phyloP scores from a whole-genome alignment of 1,284 basidiomycete species.

The Microbotryum violaceum region DNA sequence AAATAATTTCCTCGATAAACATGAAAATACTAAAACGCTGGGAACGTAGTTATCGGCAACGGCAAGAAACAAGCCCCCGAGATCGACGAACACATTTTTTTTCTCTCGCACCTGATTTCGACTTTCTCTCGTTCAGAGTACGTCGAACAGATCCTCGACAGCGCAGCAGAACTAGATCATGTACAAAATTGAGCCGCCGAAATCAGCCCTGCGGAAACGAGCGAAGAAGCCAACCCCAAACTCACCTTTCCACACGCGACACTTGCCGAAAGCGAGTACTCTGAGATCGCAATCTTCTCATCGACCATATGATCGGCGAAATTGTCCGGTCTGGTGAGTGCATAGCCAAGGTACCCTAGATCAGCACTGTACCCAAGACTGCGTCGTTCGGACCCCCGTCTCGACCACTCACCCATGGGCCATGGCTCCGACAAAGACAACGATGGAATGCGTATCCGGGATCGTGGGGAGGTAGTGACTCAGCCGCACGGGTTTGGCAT shows the following conservation, averaged over 20 bases:
- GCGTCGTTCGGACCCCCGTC: too few relatives aligned
- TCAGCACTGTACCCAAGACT: neutral
- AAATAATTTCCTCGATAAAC: neutral
- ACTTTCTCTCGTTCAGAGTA: slow-evolving; percentile 26
- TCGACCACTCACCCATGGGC: slow-evolving; percentile 57
- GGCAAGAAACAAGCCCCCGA: neutral
- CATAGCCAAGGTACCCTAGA: slow-evolving; percentile 24
- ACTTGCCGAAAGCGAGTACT: slow-evolving; percentile 80
- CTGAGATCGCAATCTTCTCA: slow-evolving; percentile 93
- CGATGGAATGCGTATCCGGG: slow-evolving; percentile 79
- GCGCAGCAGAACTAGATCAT: slow-evolving; percentile 58
- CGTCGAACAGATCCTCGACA: slow-evolving; percentile 43
- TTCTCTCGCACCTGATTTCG: too few relatives aligned
- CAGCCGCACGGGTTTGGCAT: slow-evolving; percentile 74
- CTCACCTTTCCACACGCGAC: slow-evolving; percentile 89
- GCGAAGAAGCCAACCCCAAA: slow-evolving; percentile 5
- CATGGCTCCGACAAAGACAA: slow-evolving; percentile 97
- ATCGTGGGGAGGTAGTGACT: slow-evolving; percentile 72
- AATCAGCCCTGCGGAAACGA: neutral
- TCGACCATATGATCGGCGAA: slow-evolving; percentile 96
- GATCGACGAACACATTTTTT: neutral
- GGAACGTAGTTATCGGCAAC: neutral
- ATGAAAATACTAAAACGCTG: neutral
- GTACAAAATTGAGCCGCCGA: neutral
- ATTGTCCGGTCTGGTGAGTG: slow-evolving; percentile 61